Base-by-base conservation (phyloP, 2,329 filamentous ascomycete genomes). In the Aspergillus ruber region DNA sequence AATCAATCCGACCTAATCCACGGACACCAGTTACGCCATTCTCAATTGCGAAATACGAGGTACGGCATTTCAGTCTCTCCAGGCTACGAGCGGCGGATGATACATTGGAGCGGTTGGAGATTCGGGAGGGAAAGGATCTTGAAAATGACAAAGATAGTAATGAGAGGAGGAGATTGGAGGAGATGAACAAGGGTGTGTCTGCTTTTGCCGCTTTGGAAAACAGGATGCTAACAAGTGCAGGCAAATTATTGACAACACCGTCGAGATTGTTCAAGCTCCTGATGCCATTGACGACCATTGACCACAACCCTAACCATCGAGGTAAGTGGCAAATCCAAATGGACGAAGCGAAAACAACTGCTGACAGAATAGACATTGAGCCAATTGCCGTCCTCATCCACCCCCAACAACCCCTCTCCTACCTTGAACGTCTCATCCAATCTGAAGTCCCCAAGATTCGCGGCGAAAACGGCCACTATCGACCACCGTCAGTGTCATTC, bases 401-500 rank as follows among this genome's bases (percentile, higher is more conserved):
- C 58, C 90, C 90, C 0, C 88, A 94, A 52, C 90, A 96, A 62
- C 90, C 90, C 0, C 77, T 96, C 3, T 95, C 88, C 7, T 95
- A 95, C 65, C 82, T 95, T 38, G 88, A 95, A 65, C 82, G 88
- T 7, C 74, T 96, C 3, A 90, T 96, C 42, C 90, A 95, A 62
- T 86, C 88, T 45, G 90, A 95, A 66, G 75, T 95, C 0, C 87
- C 88, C 0, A 80, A 81, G 0, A 74, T 91, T 12, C 73, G 78
- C 32, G 74, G 72, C 1, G 78, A 79, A 48, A 68, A 82, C 42
- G 80, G 84, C 7, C 79, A 81, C 6, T 82, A 88, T 53, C 83
- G 84, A 52, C 78, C 87, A 1, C 88, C 89, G 0, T 79, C 77
- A 32, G 79, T 95, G 1, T 81, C 84, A 33, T 96, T 96, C 62